Evolutionary conservation across 2,329 filamentous ascomycete genomes (phyloP), one percentile per base, ranked within the genome.

Genomic region (Cladosporium sp.): DNA sequence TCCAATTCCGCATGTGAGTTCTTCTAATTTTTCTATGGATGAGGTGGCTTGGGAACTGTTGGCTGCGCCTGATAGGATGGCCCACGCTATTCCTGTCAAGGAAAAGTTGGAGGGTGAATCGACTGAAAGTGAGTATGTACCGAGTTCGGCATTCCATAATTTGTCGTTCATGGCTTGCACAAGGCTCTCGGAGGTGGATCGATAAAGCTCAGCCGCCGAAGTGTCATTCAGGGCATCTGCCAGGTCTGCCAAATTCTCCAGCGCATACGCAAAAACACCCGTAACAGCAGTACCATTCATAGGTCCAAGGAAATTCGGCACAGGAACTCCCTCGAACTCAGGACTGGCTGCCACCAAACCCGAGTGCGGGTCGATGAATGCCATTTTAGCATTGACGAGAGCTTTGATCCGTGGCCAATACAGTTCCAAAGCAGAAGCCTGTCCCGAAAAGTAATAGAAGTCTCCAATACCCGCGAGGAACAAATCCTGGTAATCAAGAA

Each of bases 11-110:
- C 67, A 58, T 5, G 57, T 58, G 2, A 72, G 58, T 1, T 56
- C 18, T 4, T 58, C 42, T 1, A 72, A 56, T 4, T 64, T 61
- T 1, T 62, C 52, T 16, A 72, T 55, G 2, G 61, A 62, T 0
- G 56, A 58, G 4, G 49, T 50, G 3, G 62, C 59, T 57, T 67
- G 65, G 0, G 62, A 59, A 1, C 33, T 20, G 25, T 69, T 67
- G 6, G 69, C 67, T 7, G 62, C 57, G 7, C 65, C 67, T 3
- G 67, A 59, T 1, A 63, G 55, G 8, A 72, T 64, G 8, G 62
- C 53, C 54, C 68, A 72, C 0, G 60, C 63, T 18, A 65, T 62
- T 8, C 58, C 63, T 3, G 60, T 63, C 13, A 67, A 52, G 0
- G 67, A 68, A 41, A 62, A 69, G 51, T 72, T 63, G 2, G 51